Evolutionary conservation across 345 rosid genomes (phyloP), one percentile per base, ranked within the genome.

Genomic region (Eucalyptus marginata): DNA sequence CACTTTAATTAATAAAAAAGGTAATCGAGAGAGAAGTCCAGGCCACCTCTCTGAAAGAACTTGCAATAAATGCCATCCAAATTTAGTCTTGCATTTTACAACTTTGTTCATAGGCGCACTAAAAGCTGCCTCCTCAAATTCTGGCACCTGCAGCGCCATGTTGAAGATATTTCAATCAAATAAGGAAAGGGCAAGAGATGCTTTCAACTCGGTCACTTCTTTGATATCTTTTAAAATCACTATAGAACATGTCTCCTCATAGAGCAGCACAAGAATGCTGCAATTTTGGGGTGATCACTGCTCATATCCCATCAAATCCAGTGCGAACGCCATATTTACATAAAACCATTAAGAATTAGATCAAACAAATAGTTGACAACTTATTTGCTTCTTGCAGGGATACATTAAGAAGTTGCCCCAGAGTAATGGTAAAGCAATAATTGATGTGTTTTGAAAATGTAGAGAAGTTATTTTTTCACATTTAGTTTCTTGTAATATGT

Each of bases 121-220:
- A 89, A 96, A 97, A 54, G 99, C 99, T 93, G 96, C 97, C 93
- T 97, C 95, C 94, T 97, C 99, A 92, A 97, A 97, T 90, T 97
- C 97, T 47, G 98, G 96, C 56, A 97, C 97, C 99, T 96, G 92
- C 86, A 88, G 90, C 49, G 89, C 51, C 91, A 86, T 68, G 88
- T 36, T 86, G 40, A 62, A 76, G 52, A 88, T 81, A 54, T 79
- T 87, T 90, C 89, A 87, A 88, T n/a, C 68, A 71, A 56, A 76
- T 36, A 47, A 86, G 80, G 13, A 86, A 80, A 88, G 56, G 71
- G 71, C 46, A 89, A 76, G 87, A 71, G 40, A 46, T 86, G 66
- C 87, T 31, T 52, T 86, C 43, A 49, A 27, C 22, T 3, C 33
- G 29, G 59, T 66, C 52, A 64, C 22, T 4, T 86, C 62, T 58